Percentiles rank a stretch among this genome's conserved stretches.
phyloP scores from a whole-genome alignment of 1,284 basidiomycete species.

The Apiotrichum gamsii region DNA sequence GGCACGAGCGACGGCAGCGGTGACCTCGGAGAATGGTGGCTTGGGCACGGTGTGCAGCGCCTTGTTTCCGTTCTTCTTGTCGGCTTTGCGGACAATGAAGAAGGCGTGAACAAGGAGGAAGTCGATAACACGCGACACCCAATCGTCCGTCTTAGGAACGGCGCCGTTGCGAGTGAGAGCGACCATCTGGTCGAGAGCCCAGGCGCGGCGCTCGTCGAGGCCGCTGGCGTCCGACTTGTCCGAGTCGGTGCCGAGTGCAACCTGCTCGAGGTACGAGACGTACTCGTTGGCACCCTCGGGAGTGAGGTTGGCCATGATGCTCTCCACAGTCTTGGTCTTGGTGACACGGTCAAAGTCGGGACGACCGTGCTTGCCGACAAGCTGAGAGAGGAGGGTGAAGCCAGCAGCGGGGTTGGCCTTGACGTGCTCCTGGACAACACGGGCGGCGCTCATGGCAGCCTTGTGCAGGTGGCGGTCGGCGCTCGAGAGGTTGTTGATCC shows the following conservation, averaged over 20 bases:
- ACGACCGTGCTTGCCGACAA: conserved; percentile 78
- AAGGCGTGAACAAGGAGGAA: conserved; percentile 80
- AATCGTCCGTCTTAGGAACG: conserved; percentile 73
- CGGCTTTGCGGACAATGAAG: conserved; percentile 65
- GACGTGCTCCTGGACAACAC: conserved; percentile 68
- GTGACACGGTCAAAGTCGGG: conserved; percentile 88
- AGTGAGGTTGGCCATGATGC: conserved; percentile 83
- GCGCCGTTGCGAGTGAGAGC: conserved; percentile 71
- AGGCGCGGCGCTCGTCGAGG: conserved; percentile 42
- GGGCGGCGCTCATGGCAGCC: conserved; percentile 70
- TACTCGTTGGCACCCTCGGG: conserved; percentile 91
- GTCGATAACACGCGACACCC: conserved; percentile 67
- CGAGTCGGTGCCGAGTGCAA: conserved; percentile 56
- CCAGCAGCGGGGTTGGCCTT: conserved; percentile 71
- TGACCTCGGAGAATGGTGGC: conserved; percentile 65
- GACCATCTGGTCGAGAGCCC: conserved; percentile 82
- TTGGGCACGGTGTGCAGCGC: conserved; percentile 60
- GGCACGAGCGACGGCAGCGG: conserved; percentile 49
- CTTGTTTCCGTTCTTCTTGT: conserved; percentile 56
- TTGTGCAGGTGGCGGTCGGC: conserved; percentile 84
- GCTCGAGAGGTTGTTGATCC: conserved; percentile 90
- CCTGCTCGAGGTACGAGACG: conserved; percentile 77
- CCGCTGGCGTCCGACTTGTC: conserved; percentile 45
- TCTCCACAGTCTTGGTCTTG: conserved; percentile 87
- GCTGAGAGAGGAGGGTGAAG: conserved; percentile 75